A percentile compares a stretch with the other conserved stretches of the same genome.
phyloP scores from a whole-genome alignment of 164 flowering plant species.

The Aristolochia fimbriata region DNA sequence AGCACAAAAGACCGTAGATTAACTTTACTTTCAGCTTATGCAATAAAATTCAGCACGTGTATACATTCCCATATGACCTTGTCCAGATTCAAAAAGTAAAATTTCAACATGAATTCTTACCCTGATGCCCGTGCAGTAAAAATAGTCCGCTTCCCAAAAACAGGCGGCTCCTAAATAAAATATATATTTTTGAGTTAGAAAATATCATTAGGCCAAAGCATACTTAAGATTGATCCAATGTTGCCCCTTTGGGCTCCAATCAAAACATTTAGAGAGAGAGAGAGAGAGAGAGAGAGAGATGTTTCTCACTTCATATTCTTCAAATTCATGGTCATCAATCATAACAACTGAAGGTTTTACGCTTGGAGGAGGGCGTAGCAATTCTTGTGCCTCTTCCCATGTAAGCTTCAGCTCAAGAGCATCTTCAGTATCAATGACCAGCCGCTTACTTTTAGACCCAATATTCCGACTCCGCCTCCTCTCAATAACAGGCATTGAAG shows the following conservation, averaged over 20 bases:
- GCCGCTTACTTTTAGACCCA: constrained; percentile 75
- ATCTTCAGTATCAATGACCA: constrained; percentile 72
- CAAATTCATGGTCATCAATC: constrained; percentile 67
- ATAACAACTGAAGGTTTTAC: constrained; percentile 45
- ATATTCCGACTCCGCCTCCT: constrained; percentile 63
- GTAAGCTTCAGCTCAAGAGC: constrained; percentile 76
- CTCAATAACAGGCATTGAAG: constrained; percentile 29
- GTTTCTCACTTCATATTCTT: constrained; percentile 56
- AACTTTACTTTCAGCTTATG: too few species aligned
- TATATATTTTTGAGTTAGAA: constrained; percentile 5
- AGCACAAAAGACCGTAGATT: background rate
- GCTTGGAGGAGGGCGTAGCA: constrained; percentile 84
- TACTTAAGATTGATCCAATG: background rate
- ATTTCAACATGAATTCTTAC: constrained; percentile 22
- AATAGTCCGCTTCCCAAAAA: constrained; percentile 83
- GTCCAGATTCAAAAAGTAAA: too few species aligned
- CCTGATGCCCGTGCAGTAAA: constrained; percentile 56
- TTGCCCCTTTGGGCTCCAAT: too few species aligned
- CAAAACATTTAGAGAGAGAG: background rate
- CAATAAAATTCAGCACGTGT: too few species aligned
- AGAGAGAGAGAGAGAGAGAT: too few species aligned
- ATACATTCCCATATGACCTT: too few species aligned
- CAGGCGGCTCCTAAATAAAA: constrained; percentile 68
- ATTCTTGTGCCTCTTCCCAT: constrained; percentile 97
- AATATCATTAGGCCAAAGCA: background rate